phyloP scores from a whole-genome alignment of 1,284 basidiomycete species.

The Malassezia sympodialis region DNA sequence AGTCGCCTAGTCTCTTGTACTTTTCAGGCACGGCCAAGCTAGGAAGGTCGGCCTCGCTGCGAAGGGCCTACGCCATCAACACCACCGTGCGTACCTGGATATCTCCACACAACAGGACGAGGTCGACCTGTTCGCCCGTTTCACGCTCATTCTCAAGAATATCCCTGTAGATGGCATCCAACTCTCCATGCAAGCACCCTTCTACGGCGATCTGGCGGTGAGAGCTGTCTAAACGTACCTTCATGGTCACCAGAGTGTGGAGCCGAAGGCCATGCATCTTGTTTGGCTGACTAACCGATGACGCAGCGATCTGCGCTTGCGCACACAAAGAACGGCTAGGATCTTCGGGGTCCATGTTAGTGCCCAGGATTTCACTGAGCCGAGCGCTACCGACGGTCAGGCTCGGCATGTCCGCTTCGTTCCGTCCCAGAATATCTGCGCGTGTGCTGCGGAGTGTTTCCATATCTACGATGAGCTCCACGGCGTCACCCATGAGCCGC shows the following conservation, averaged over 20 bases:
- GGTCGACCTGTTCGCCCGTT: slow-evolving; percentile 63
- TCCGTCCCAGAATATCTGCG: not conserved
- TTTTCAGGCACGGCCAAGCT: slow-evolving; percentile 85
- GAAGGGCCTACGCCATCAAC: slow-evolving; percentile 56
- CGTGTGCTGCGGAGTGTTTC: not conserved
- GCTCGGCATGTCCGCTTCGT: not conserved
- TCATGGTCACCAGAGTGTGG: not conserved
- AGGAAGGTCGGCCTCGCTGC: slow-evolving; percentile 73
- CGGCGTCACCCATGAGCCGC: not conserved
- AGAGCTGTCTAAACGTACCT: not conserved
- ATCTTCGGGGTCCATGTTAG: slow-evolving; percentile 8
- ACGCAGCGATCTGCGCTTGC: not conserved
- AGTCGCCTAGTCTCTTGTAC: slow-evolving; percentile 67
- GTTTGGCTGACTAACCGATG: slow-evolving; percentile 2
- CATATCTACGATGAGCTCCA: not conserved
- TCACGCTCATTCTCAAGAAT: slow-evolving; percentile 58
- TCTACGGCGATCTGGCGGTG: slow-evolving; percentile 67
- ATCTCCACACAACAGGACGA: slow-evolving; percentile 79
- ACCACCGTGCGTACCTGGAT: slow-evolving; percentile 56
- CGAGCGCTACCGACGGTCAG: not conserved
- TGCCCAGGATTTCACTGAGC: not conserved
- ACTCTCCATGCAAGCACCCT: slow-evolving; percentile 77
- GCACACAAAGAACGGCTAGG: not conserved
- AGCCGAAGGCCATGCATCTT: not conserved
- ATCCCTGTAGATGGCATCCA: slow-evolving; percentile 64